Evolutionary conservation across 768 basidiomycete genomes (phyloP), one percentile per base, ranked within the genome.

Genomic region (Pisolithus albus): DNA sequence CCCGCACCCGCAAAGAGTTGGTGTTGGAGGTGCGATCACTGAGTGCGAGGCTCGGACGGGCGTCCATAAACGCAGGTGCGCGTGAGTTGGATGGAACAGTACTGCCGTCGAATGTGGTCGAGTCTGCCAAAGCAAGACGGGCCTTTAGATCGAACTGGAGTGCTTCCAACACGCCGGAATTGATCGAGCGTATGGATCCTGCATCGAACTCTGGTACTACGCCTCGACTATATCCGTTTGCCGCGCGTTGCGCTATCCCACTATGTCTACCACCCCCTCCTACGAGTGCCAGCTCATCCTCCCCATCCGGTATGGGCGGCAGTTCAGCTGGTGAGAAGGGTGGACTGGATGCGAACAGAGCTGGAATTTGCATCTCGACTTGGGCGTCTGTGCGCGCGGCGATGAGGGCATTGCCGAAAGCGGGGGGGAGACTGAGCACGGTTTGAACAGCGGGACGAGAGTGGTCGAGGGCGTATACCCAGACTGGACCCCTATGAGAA

Each of bases 401-500:
- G 75, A 91, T 86, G 49, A 92, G 61, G 0, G 74, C 86, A 63
- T 83, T 72, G 46, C 55, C 46, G 41, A 69, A 54, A 19, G 66
- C 61, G 50, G 87, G 86, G 78, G 91, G 87, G 59, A 92, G 79
- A 1, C 84, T 81, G 44, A 79, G 73, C 77, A 85, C 84, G 49
- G 89, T 86, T 66, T 89, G 83, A 45, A 92, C 84, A 6, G 90
- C 86, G 36, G 85, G 80, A 47, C 85, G 75, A 34, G 34, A 34
- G 36, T 89, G 81, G 64, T 91, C 90, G 55, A 92, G 83, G 37
- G 92, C 85, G 66, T 91, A 92, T 19, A 92, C 88, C 86, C 90
- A 91, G n/a, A 90, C 86, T 18, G 89, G 85, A 52, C 87, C 88
- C 55, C 88, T 91, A 54, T 49, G 44, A 23, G 21, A 34, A 46